These are phyloP conservation scores for Phytophthora cactorum DNA, from an alignment of 352 stramenopile genomes.

Conservation along the genomic window DNA sequence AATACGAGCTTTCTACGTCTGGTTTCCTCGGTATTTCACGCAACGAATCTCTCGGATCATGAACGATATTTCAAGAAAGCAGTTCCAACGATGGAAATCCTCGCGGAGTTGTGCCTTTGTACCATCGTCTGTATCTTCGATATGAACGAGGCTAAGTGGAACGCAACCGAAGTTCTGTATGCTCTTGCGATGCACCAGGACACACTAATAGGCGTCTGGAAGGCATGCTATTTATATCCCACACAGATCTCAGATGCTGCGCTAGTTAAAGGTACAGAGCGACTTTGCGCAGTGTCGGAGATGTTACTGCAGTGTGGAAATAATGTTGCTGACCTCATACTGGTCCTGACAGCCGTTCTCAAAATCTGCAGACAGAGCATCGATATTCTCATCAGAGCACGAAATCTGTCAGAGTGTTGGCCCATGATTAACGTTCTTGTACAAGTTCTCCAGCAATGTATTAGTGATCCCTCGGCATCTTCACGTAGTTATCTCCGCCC, in stretches of 20 bases:
- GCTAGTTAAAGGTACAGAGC: neutral
- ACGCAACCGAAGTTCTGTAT: constrained; percentile 16
- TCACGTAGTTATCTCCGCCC: neutral
- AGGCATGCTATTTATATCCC: constrained; percentile 5
- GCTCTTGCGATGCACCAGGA: constrained; percentile 8
- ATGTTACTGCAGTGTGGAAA: constrained; percentile 25
- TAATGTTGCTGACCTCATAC: constrained; percentile 5
- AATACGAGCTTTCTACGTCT: constrained; percentile 10
- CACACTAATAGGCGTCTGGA: constrained; percentile 5
- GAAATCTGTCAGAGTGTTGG: constrained; percentile 17
- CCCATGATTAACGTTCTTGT: constrained; percentile 21
- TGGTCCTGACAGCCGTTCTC: constrained; percentile 8
- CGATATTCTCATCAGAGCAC: constrained; percentile 14
- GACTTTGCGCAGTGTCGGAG: constrained; percentile 22
- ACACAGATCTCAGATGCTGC: neutral
- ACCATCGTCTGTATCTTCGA: constrained; percentile 3
- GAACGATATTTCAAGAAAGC: constrained; percentile 11
- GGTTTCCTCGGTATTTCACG: constrained; percentile 11
- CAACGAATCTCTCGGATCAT: constrained; percentile 11
- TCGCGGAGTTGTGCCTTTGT: constrained; percentile 13
- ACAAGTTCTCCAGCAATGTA: constrained; percentile 17
- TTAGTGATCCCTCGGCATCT: neutral
- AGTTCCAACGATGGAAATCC: constrained; percentile 3
- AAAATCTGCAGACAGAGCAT: constrained; percentile 15
- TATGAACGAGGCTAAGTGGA: constrained; percentile 13